Base-by-base conservation (phyloP, 352 stramenopile species). In the Blastocystis sp. region DNA sequence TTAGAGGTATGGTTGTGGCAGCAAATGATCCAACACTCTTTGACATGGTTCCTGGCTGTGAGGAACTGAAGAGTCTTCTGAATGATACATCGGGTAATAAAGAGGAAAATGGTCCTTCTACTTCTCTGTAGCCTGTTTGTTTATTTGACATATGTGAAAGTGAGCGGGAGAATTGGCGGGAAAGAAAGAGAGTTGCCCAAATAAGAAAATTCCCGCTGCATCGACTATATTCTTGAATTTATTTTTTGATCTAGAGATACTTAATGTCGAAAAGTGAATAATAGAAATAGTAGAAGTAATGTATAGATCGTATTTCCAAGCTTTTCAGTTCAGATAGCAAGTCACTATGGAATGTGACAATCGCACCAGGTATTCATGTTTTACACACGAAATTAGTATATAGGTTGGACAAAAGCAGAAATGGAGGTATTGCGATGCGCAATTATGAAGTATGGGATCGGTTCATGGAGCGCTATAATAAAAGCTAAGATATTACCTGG, bases 391-490 rank as follows among this genome's bases (percentile, higher is more conserved):
- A 27, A 19, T 75, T 5, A 37, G n/a, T 24, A 59, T 78, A 9
- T 75, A 88, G 77, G 77, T 48, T 88, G 77, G 77, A 88, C 58
- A 11, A 88, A 88, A 53, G n/a, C 9, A 1, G 77, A 88, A 40
- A 48, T 48, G 7, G 58, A 88, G 37, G 62, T 88, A 78, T 68
- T 88, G 19, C 77, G 77, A 42, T 58, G 27, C 48, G 51, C 77
- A 17, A 58, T 88, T 44, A 88, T 88, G 77, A 88, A 88, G 27
- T 88, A 77, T 48, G 77, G 77, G 51, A 73, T 88, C 68, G 77
- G 77, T 27, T 70, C 33, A 33, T 88, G 77, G 77, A 73, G 59
- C 22, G 40, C 69, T 76, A 19, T 88, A 11, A 33, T 42, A 4
- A 11, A 13, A 37, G 19, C 59, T 15, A 81, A 78, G n/a, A 11